Percentiles rank a stretch among this genome's conserved stretches.
These are phyloP conservation scores for Glycine soja DNA, from an alignment of 306 rosid species.

Conservation along the genomic window DNA sequence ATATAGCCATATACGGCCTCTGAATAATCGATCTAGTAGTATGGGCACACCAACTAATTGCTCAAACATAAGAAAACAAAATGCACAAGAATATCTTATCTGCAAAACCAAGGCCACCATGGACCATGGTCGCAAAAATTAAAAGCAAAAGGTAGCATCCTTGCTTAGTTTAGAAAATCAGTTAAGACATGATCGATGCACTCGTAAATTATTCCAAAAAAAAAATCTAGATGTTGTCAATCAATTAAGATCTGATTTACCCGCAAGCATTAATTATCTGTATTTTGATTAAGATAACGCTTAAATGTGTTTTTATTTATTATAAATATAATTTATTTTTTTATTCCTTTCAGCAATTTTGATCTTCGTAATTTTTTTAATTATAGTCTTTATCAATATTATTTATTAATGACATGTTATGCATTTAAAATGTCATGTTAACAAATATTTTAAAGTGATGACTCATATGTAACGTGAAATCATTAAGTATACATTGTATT, in stretches of 20 bases:
- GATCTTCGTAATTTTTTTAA: not conserved
- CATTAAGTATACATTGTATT: no score
- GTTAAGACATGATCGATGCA: not conserved
- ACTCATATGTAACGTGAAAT: no score
- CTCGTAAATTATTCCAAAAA: not conserved
- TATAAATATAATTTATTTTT: no score
- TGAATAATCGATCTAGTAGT: not conserved
- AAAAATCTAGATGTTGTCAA: not conserved
- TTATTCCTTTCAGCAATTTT: not conserved
- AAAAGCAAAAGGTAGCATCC: not conserved
- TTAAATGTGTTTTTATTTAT: not conserved
- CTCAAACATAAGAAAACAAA: not conserved
- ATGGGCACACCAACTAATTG: not conserved
- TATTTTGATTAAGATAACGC: not conserved
- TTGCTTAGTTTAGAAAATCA: not conserved
- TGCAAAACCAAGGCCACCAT: constrained; percentile 14
- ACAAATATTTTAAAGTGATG: no score
- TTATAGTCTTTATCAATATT: not conserved
- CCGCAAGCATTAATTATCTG: not conserved
- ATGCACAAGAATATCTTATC: not conserved
- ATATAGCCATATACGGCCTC: not conserved
- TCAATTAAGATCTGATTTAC: not conserved
- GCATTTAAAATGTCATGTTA: not conserved
- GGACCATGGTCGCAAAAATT: not conserved
- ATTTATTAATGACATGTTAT: no score